Percentiles rank a stretch among this genome's conserved stretches.
Evolutionary conservation across 2,329 filamentous ascomycete genomes (phyloP).

Genomic region (Arthrobotrys entomopaga): DNA sequence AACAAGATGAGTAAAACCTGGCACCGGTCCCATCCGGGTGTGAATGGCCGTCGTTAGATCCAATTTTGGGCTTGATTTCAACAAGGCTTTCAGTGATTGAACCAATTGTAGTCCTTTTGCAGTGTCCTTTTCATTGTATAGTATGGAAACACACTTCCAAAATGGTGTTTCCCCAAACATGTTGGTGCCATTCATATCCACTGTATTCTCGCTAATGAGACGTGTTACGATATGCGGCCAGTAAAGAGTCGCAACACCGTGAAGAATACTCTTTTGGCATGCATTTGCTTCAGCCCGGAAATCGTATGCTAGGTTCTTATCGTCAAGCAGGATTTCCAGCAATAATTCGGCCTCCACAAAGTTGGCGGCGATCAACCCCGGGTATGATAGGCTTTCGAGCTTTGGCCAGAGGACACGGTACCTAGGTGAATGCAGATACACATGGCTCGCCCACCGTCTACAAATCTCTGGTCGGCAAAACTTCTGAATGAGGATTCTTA

Average conservation of each 20-base stretch:
- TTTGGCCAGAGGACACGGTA: neutral
- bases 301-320: neutral
- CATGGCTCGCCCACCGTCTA: slow-evolving; percentile 10
- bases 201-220: neutral
- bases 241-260: neutral
- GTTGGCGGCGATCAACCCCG: neutral
- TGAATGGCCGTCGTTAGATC: neutral
- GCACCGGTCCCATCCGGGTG: neutral
- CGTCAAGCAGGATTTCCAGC: slow-evolving; percentile 20
- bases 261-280: neutral
- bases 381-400: neutral
- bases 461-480: slow-evolving; percentile 20
- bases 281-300: neutral
- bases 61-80: slow-evolving; percentile 5
- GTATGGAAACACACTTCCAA: neutral
- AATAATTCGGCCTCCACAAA: neutral
- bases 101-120: neutral
- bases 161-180: neutral
- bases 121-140: neutral
- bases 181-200: slow-evolving; percentile 6
- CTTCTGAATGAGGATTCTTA: slow-evolving; percentile 22
- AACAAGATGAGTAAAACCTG: neutral
- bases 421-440: neutral
- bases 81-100: slow-evolving; percentile 4
- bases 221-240: slow-evolving; percentile 13